Evolutionary conservation across 2,329 filamentous ascomycete genomes (phyloP), one percentile per base, ranked within the genome.

Genomic region (Aspergillus ruber): DNA sequence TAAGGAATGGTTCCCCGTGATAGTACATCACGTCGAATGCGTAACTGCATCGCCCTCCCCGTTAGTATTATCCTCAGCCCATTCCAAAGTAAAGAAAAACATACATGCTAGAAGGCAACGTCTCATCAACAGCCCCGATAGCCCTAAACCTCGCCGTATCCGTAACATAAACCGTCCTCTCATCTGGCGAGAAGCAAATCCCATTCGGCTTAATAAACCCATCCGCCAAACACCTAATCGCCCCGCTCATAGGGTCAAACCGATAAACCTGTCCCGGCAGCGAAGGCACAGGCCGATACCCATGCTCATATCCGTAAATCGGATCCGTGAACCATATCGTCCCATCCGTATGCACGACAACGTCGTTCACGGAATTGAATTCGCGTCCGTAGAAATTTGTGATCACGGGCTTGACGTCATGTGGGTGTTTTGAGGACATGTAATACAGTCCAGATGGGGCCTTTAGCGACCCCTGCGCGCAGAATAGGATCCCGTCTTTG

Each of bases 1-100:
- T 53, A 2, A 80, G 64, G 36, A 74, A 74, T 0, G 67, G 65
- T 1, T 68, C 60, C 1, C 57, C 65, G 10, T 58, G 54, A 6
- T 65, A 63, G 1, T 47, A 53, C 1, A 65, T 41, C 4, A 79
- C 59, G 55, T 80, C 75, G 45, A 72, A 79, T 0, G 75, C 74
- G 44, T 79, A 79, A 5, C 57, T 63, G 36, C 4, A 15, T 45
- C 8, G 7, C 25, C 7, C 25, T 27, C 8, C 9, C 25, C 47
- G 32, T 45, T 18, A 42, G 32, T 3, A 41, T 41, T 13, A 6
- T 2, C 29, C 3, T 55, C 25, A 12, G 1, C 12, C 25, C 10
- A 1, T 29, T 10, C 4, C 10, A 29, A 12, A 12, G 23, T 10
- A 9, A 10, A 29, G 9, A 4, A 12, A 61, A 18, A 58, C 59